Conservation (phyloP, 768 basidiomycete species). For the Lactarius pseudohatsudake region DNA sequence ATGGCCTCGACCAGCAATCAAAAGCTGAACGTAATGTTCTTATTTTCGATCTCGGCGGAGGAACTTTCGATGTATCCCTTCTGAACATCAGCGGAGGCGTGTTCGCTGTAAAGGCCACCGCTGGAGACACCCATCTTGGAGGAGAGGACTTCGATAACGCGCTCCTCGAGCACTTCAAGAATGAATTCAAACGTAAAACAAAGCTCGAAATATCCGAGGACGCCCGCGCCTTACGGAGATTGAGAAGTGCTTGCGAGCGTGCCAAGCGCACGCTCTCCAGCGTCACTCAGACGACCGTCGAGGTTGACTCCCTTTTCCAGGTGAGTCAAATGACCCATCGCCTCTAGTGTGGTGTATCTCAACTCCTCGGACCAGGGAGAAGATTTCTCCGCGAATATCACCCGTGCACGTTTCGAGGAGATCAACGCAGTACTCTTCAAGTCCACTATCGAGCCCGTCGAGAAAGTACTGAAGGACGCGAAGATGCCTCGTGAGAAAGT, state of each 20-base stretch:
- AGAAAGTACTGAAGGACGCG: slow-evolving; percentile 98
- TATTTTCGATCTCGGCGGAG: slow-evolving; percentile 99
- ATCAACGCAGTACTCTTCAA: slow-evolving; percentile 96
- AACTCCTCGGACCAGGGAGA: slow-evolving; percentile 60
- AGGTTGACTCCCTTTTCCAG: slow-evolving; percentile 98
- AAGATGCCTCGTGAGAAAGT: slow-evolving; percentile 98
- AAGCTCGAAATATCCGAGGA: slow-evolving; percentile 97
- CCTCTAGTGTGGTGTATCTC: slow-evolving; percentile 9
- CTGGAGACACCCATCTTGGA: slow-evolving; percentile 98
- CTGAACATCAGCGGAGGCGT: slow-evolving; percentile 98
- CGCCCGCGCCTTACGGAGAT: slow-evolving; percentile 92
- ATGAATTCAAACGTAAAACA: slow-evolving; percentile 97
- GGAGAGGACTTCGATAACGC: slow-evolving; percentile 99
- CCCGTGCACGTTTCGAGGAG: slow-evolving; percentile 99
- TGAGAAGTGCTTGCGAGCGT: slow-evolving; percentile 97
- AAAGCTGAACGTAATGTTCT: slow-evolving; percentile 96
- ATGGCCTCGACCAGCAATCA: slow-evolving; percentile 95
- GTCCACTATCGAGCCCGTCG: slow-evolving; percentile 96
- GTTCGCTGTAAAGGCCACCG: slow-evolving; percentile 98
- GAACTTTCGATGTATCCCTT: slow-evolving; percentile 99
- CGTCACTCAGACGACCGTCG: slow-evolving; percentile 97
- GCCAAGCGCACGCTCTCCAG: slow-evolving; percentile 98
- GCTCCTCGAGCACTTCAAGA: slow-evolving; percentile 98
- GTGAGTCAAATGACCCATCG: slow-evolving; percentile 39
- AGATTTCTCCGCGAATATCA: slow-evolving; percentile 98